Evolutionary conservation across 2,329 filamentous ascomycete species (phyloP), one percentile per base, ranked within the genome.

Genomic region (Cladosporium sp.): DNA sequence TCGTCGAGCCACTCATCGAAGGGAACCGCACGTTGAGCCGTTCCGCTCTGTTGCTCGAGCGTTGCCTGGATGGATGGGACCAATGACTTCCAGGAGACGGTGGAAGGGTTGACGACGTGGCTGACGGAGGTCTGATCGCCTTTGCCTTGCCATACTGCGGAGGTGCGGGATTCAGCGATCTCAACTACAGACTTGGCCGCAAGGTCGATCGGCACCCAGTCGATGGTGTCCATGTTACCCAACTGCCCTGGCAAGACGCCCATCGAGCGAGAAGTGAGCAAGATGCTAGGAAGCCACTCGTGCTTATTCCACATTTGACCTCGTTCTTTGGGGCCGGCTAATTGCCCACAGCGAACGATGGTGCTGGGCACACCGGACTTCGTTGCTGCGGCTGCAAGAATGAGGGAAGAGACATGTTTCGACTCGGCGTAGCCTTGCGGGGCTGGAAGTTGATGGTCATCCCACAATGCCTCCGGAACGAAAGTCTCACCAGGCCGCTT

Each of bases 151-250:
- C 22, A 28, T 1, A 28, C 22, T 28, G 22, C 22, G 16, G 53
- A 48, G 9, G 44, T 31, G n/a, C 9, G 4, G 14, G 22, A 9
- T 2, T 18, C 9, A 7, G 28, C 13, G 9, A 32, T 9, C 19
- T 71, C 68, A 8, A 68, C 58, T 0, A 75, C 53, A 2, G 71
- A 66, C 2, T 67, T 59, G 1, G 70, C 68, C 3, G 73, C 62
- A 0, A 68, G 32, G 45, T 77, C 74, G 13, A 74, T 66, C 0
- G 74, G 74, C 2, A 77, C 55, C 74, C 74, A 77, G 48, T 75
- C 70, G 4, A 76, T 62, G 1, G 54, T 56, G 4, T 60, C 59
- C 11, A 71, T 58, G 1, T 59, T 31, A 1, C 70, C 70, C 4
- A 77, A 57, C 3, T 62, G 56, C 3, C 63, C 59, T 1, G 75